These are phyloP conservation scores for Cocos nucifera DNA, from an alignment of 176 grass and related monocot species.

Conservation along the genomic window DNA sequence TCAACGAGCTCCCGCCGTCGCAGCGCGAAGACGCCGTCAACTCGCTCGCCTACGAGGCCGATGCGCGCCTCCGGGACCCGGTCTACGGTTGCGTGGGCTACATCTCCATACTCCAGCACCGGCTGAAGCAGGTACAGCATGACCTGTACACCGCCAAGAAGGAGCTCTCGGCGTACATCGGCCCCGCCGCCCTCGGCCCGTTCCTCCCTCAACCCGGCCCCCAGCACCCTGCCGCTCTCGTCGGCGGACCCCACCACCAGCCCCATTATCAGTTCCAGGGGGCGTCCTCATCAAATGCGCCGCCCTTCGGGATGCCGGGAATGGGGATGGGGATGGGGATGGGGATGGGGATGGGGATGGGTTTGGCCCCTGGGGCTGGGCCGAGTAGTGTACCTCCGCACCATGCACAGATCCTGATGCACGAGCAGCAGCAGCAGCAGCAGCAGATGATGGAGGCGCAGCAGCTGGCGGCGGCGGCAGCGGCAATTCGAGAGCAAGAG, in stretches of 20 bases:
- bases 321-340: constrained; percentile 16
- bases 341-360: constrained; percentile 21
- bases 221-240: background rate
- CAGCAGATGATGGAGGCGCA: background rate
- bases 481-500: constrained; percentile 34
- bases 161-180: constrained; percentile 55
- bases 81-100: constrained; percentile 83
- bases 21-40: constrained; percentile 87
- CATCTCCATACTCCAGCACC: constrained; percentile 63
- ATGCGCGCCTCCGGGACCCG: constrained; percentile 60
- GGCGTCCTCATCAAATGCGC: background rate
- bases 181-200: constrained; percentile 38
- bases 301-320: background rate
- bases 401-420: constrained; percentile 14
- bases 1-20: constrained; percentile 41
- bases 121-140: constrained; percentile 42
- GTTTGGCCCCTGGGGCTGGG: constrained; percentile 5
- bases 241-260: background rate
- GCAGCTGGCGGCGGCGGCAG: background rate
- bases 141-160: constrained; percentile 52
- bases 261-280: background rate
- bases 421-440: background rate
- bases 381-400: background rate
- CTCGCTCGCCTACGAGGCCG: constrained; percentile 81
- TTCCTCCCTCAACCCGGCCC: constrained; percentile 5